Percentiles rank a stretch among this genome's conserved stretches.
Conservation (phyloP, 345 rosid species). For the Brassica cretica region DNA sequence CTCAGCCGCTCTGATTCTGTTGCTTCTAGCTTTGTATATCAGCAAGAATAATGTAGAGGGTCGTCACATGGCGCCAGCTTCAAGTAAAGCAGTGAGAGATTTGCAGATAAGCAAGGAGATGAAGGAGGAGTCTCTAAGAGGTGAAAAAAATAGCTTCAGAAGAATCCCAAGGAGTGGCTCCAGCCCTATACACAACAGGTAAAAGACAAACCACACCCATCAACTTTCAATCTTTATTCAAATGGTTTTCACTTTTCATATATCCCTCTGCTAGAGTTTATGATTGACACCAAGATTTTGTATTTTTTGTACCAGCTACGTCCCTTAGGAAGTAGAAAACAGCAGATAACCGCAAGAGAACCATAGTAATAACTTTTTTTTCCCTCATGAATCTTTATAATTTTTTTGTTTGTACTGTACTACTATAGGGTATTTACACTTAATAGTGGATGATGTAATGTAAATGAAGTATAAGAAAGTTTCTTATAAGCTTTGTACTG, state of each 20-base stretch:
- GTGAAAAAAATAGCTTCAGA: constrained; percentile 56
- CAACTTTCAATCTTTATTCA: constrained; percentile 19
- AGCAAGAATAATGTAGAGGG: constrained; percentile 43
- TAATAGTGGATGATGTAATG: constrained; percentile 13
- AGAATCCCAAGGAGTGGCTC: constrained; percentile 67
- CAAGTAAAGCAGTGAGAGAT: constrained; percentile 38
- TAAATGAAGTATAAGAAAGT: constrained; percentile 14
- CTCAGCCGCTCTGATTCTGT: constrained; percentile 43
- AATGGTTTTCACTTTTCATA: not conserved
- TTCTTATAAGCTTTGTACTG: constrained; percentile 21
- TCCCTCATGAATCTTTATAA: not conserved
- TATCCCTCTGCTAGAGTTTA: not conserved
- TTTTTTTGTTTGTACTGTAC: constrained; percentile 29
- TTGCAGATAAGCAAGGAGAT: constrained; percentile 41
- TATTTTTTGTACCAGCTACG: constrained; percentile 37
- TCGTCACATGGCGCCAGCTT: constrained; percentile 38
- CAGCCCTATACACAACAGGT: constrained; percentile 82
- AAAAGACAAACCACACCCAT: constrained; percentile 24
- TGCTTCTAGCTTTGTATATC: constrained; percentile 46
- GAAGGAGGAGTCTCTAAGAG: constrained; percentile 37
- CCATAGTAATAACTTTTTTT: constrained; percentile 14
- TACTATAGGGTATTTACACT: constrained; percentile 24
- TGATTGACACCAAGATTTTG: not conserved
- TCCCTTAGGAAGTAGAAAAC: constrained; percentile 37
- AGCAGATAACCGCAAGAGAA: constrained; percentile 24